phyloP scores from a whole-genome alignment of 345 rosid genomes.

The Anacardium occidentale region DNA sequence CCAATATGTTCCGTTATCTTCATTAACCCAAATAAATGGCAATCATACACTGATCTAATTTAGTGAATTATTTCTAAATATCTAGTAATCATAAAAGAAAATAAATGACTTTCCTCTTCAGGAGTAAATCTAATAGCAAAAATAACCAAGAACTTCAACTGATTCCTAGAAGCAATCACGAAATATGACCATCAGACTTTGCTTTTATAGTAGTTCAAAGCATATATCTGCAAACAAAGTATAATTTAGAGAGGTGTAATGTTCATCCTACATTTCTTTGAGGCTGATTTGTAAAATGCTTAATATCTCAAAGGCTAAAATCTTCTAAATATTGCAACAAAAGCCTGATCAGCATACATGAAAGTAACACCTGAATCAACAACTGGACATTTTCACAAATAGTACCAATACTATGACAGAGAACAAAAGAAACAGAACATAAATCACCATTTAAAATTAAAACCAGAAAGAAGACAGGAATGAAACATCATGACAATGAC shows the following conservation, averaged over 20 bases:
- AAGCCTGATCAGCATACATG: neutral
- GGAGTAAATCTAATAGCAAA: neutral
- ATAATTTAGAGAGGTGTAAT: neutral
- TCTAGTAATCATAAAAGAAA: neutral
- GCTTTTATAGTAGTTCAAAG: neutral
- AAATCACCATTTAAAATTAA: slow-evolving; percentile 15
- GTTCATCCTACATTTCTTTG: neutral
- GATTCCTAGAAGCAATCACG: neutral
- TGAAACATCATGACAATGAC: slow-evolving; percentile 12
- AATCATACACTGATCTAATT: neutral
- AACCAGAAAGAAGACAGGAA: slow-evolving; percentile 6
- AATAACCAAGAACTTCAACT: neutral
- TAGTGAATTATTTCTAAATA: neutral
- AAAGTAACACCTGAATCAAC: neutral
- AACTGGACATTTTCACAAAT: neutral
- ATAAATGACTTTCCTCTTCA: neutral
- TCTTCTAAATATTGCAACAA: neutral
- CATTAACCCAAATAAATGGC: neutral
- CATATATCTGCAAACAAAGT: neutral
- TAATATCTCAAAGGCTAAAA: too few species aligned
- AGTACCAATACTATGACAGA: neutral
- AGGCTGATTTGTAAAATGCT: too few species aligned
- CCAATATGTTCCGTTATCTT: too few species aligned
- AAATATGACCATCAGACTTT: neutral
- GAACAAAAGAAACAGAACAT: neutral